These are phyloP conservation scores for Eimeria nieschulzi DNA, from an alignment of 169 alveolate species.

Conservation along the genomic window DNA sequence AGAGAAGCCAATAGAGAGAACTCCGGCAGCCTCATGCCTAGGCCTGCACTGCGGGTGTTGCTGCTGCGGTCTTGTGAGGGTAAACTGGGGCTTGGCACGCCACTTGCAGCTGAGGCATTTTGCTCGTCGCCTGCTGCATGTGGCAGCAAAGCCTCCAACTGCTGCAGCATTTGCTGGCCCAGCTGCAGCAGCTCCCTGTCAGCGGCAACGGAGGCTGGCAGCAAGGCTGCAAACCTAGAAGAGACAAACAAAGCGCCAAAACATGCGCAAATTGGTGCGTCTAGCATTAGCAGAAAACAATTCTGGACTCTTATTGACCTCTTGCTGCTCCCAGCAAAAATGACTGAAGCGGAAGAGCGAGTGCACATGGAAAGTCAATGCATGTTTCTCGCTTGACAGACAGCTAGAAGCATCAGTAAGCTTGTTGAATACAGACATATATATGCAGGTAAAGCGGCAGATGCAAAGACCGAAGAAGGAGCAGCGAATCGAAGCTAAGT, in stretches of 20 bases:
- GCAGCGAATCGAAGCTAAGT: too few relatives aligned
- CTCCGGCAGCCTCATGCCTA: constrained; percentile 7
- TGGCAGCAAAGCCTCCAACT: constrained; percentile 9
- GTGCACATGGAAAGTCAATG: not conserved
- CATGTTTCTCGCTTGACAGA: not conserved
- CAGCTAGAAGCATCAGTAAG: not conserved
- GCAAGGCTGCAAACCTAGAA: constrained; percentile 2
- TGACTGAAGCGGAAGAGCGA: not conserved
- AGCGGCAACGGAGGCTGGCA: constrained; percentile 30
- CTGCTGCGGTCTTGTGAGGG: not conserved
- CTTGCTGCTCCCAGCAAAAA: not conserved
- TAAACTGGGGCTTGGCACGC: not conserved
- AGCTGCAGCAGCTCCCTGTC: constrained; percentile 33
- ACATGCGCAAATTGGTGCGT: not conserved
- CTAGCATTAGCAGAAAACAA: not conserved
- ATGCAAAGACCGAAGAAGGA: not conserved
- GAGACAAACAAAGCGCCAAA: not conserved
- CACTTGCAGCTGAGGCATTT: not conserved
- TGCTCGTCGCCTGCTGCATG: constrained; percentile 8
- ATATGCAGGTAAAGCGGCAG: not conserved
- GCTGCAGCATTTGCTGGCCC: constrained; percentile 21
- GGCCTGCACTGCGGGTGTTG: not conserved
- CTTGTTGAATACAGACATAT: not conserved
- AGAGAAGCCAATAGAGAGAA: not conserved
- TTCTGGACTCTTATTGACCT: not conserved